Base-by-base conservation (phyloP, 306 rosid species). In the Betula pendula region DNA sequence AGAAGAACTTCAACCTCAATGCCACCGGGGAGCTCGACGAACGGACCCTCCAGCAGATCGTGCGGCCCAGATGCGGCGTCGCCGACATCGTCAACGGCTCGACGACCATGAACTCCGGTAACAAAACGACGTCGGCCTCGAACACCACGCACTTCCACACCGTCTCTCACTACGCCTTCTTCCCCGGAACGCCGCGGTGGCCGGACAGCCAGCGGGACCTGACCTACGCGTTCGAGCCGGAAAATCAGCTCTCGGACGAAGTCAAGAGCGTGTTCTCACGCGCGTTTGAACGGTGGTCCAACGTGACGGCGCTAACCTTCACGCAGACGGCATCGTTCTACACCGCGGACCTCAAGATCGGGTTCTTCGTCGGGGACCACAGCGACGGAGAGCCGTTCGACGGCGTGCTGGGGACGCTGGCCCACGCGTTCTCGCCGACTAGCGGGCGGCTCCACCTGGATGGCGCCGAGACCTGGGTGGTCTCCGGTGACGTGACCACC, bases 301-400 rank as follows among this genome's bases (percentile, higher is more conserved):
- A 75, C 3, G 98, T 86, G 1, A 94, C 94, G 17, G 81, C 93
- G 1, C 55, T 94, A 31, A 80, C 75, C 0, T 94, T 94, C 82
- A 55, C 77, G 1, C 80, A 78, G 67, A 43, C 91, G 5, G 7
- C 76, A 5, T 66, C 88, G 48, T 88, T 16, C 33, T 0, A 0
- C 5, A 0, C 15, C 9, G 92, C 98, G 0, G 93, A 94, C 17
- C 75, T 92, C 1, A 84, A 10, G 78, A 85, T 94, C 5, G 98
- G 87, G 0, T 94, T 94, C 45, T 94, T 22, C 69, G 24, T 27
- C 1, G 97, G 96, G 1, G 92, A 92, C 55, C 98, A 94, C 81
- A 96, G 98, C 20, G 97, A 94, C 65, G 96, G 97, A 0, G 97
- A 92, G 79, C 76, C 98, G 2, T 94, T 94, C 68, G 98, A 94